Evolutionary conservation across 106 monocot species (phyloP).

Genomic region (Phalaenopsis equestris): DNA sequence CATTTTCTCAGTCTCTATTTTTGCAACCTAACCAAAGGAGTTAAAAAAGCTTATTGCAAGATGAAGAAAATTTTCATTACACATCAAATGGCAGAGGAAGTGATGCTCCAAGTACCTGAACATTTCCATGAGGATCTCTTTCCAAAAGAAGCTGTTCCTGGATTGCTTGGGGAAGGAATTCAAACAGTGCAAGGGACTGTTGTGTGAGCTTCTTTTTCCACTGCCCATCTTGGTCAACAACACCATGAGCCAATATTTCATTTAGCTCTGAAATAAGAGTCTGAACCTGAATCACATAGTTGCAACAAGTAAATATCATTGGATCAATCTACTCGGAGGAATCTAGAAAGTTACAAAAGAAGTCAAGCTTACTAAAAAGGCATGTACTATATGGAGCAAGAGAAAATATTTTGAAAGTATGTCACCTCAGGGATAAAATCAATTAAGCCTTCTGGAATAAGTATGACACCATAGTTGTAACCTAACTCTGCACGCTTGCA

Average conservation of each 20-base stretch:
- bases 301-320: neutral
- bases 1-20: slow-evolving; percentile 98
- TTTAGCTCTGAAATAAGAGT: slow-evolving; percentile 87
- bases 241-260: slow-evolving; percentile 87
- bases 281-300: slow-evolving; percentile 59
- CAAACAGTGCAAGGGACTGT: slow-evolving; percentile 65
- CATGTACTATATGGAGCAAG: neutral
- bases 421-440: slow-evolving; percentile 96
- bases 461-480: slow-evolving; percentile 95
- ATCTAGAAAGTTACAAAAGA: neutral
- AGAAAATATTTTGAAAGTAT: neutral
- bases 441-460: slow-evolving; percentile 97
- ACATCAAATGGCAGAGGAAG: neutral
- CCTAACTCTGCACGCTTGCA: slow-evolving; percentile 87
- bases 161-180: slow-evolving; percentile 81
- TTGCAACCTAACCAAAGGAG: slow-evolving; percentile 61
- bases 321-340: neutral
- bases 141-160: slow-evolving; percentile 90
- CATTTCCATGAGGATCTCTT: slow-evolving; percentile 98
- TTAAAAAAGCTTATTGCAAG: neutral
- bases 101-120: slow-evolving; percentile 43
- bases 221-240: slow-evolving; percentile 71
- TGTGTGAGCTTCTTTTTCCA: slow-evolving; percentile 82
- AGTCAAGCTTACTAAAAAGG: neutral
- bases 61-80: neutral